Evolutionary conservation across 2,329 filamentous ascomycete species (phyloP).

Genomic region (Aspergillus niger): DNA sequence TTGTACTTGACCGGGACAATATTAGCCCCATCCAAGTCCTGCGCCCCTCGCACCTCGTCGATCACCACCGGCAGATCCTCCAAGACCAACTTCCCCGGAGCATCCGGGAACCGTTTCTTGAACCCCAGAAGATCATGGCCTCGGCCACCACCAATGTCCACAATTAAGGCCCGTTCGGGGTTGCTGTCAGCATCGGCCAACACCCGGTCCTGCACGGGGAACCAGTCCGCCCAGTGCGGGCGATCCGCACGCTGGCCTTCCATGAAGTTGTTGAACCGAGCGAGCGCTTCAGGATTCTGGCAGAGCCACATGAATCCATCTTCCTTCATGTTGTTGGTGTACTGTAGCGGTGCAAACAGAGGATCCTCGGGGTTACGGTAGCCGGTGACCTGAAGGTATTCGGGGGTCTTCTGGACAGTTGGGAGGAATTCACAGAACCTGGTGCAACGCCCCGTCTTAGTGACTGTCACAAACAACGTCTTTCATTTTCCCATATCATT

Average conservation of each 20-base stretch:
- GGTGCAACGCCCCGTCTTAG: background rate
- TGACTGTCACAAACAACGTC: too few relatives aligned
- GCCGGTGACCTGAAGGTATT: constrained; percentile 19
- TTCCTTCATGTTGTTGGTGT: constrained; percentile 5
- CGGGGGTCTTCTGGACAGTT: constrained; percentile 22
- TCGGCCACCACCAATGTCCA: constrained; percentile 15
- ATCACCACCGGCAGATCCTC: constrained; percentile 13
- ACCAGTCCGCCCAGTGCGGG: constrained; percentile 18
- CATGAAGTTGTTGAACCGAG: constrained; percentile 14
- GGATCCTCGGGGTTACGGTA: constrained; percentile 14
- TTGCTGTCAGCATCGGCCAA: background rate
- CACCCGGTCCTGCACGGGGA: constrained; percentile 9
- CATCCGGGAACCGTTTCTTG: constrained; percentile 14
- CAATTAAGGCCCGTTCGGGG: background rate
- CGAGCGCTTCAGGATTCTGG: background rate
- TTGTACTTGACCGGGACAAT: constrained; percentile 9
- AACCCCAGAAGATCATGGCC: constrained; percentile 34
- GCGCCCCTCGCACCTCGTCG: background rate
- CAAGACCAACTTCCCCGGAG: constrained; percentile 6
- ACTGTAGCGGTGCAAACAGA: constrained; percentile 18
- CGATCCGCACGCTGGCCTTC: constrained; percentile 12
- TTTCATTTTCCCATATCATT: too few relatives aligned
- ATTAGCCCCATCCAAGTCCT: background rate
- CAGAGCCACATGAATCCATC: constrained; percentile 14
- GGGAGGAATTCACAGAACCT: constrained; percentile 27